Conservation (phyloP, 208 protist genomes). For the Leishmania martiniquensis region DNA sequence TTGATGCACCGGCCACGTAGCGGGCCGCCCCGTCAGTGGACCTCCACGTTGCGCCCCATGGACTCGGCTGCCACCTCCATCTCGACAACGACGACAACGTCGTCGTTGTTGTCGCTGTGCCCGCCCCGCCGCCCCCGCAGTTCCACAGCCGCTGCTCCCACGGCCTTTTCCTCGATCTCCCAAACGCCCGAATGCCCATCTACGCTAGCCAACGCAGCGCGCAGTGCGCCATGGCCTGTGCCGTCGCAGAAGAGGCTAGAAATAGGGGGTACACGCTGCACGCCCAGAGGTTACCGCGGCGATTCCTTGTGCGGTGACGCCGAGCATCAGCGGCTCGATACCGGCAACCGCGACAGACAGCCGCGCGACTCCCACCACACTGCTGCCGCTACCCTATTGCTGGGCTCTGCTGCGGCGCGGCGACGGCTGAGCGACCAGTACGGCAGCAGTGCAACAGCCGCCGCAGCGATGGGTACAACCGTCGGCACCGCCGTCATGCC, state of each 20-base stretch:
- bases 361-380: background rate
- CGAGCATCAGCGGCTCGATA: background rate
- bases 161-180: background rate
- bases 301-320: background rate
- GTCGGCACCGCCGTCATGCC: background rate
- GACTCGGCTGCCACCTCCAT: background rate
- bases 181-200: background rate
- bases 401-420: background rate
- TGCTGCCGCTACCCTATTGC: background rate
- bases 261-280: too few species aligned
- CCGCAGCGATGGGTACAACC: conserved; percentile 3
- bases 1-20: background rate
- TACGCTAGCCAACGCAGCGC: background rate
- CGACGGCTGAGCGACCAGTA: background rate
- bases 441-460: background rate
- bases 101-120: background rate
- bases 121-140: background rate
- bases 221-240: background rate
- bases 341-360: background rate
- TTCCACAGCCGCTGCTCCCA: background rate
- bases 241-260: background rate
- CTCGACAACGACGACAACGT: background rate
- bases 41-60: background rate
- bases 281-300: background rate
- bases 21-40: background rate